Evolutionary conservation across 176 grass and related monocot genomes (phyloP).

Genomic region (Raddia guianensis): DNA sequence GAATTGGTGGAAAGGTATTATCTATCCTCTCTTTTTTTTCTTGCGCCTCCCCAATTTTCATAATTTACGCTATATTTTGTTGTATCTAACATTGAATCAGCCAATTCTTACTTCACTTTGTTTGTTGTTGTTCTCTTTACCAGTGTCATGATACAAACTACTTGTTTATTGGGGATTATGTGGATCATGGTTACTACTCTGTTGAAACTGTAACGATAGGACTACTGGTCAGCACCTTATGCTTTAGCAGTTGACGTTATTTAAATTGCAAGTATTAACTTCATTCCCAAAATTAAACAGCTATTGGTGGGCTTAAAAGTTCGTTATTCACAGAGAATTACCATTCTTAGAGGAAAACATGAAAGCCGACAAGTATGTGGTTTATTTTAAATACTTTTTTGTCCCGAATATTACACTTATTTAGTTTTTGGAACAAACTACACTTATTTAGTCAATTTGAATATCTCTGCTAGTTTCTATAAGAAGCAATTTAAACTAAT

Average conservation of each 20-base stretch:
- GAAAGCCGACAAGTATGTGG: constrained; percentile 63
- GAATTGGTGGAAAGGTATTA: constrained; percentile 73
- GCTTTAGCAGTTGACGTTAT: neutral
- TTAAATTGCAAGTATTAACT: neutral
- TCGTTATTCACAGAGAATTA: constrained; percentile 67
- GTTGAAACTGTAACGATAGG: constrained; percentile 75
- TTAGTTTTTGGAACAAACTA: neutral
- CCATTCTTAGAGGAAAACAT: constrained; percentile 81
- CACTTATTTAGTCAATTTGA: constrained; percentile 1
- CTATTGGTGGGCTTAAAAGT: constrained; percentile 72
- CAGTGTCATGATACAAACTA: constrained; percentile 84
- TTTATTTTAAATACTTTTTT: neutral
- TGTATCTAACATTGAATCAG: neutral
- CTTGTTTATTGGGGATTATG: constrained; percentile 83
- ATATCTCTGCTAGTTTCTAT: neutral
- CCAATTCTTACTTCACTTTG: constrained; percentile 24
- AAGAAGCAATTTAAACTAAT: neutral
- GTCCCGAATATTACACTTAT: neutral
- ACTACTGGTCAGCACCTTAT: neutral
- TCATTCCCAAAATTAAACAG: constrained; percentile 36
- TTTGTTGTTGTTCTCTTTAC: constrained; percentile 40
- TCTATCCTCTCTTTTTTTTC: neutral
- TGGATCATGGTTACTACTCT: constrained; percentile 77
- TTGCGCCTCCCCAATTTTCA: neutral
- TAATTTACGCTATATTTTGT: neutral